A percentile compares a stretch with the other conserved stretches of the same genome.
These are phyloP conservation scores for Gautieria morchelliformis DNA, from an alignment of 768 basidiomycete species.

Conservation along the genomic window DNA sequence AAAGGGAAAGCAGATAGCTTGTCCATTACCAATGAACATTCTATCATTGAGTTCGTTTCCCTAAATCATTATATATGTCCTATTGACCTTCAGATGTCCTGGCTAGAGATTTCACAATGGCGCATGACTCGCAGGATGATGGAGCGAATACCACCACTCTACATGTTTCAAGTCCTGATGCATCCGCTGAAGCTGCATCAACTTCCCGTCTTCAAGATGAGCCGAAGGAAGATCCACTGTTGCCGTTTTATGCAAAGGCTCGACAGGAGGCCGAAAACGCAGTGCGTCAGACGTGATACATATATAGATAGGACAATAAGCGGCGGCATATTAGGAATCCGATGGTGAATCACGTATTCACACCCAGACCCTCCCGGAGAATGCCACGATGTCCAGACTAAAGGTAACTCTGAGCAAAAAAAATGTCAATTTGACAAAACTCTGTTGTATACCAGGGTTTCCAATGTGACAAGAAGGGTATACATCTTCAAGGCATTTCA, in stretches of 20 bases:
- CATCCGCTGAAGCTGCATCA: not conserved
- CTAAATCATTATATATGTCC: not conserved
- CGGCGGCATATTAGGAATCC: constrained; percentile 10
- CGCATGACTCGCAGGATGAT: constrained; percentile 16
- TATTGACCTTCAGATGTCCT: not conserved
- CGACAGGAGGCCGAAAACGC: constrained; percentile 35
- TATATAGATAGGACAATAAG: not conserved
- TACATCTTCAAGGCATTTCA: constrained; percentile 24
- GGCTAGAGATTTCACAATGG: constrained; percentile 1
- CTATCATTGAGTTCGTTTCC: constrained; percentile 3
- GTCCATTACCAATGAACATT: not conserved
- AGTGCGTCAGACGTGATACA: constrained; percentile 21
- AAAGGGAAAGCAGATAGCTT: not conserved
- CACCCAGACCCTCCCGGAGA: not conserved
- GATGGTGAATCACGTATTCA: constrained; percentile 21
- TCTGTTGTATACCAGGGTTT: constrained; percentile 38
- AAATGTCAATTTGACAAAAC: not conserved
- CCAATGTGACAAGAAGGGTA: constrained; percentile 47
- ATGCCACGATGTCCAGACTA: not conserved
- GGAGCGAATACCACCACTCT: constrained; percentile 7
- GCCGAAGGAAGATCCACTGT: constrained; percentile 41
- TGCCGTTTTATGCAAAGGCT: constrained; percentile 54
- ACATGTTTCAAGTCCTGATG: not conserved
- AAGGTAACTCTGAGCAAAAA: not conserved
- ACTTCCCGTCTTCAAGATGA: not conserved